Conservation (phyloP, 768 basidiomycete species). For the Sporobolomyces roseus region DNA sequence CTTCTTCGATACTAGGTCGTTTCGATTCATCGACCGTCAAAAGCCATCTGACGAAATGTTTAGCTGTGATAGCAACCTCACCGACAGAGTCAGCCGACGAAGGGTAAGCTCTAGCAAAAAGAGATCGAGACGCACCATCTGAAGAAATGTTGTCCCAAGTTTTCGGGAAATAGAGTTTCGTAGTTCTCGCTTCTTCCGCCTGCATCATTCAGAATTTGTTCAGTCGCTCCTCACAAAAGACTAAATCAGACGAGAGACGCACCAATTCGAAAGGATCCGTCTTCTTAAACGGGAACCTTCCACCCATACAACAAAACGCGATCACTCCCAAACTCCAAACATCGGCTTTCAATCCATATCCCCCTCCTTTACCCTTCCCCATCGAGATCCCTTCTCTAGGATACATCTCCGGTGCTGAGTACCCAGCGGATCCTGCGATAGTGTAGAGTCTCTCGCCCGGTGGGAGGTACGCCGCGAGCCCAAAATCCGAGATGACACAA, state of each 20-base stretch:
- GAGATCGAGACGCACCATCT: background rate
- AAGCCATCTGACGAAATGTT: slow-evolving; percentile 31
- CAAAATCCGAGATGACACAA: slow-evolving; percentile 40
- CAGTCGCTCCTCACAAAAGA: background rate
- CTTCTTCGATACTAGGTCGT: slow-evolving; percentile 22
- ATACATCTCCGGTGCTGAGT: slow-evolving; percentile 38
- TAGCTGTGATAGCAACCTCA: slow-evolving; percentile 21
- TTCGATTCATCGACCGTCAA: slow-evolving; percentile 31
- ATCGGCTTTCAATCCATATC: slow-evolving; percentile 36
- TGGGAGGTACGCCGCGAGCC: slow-evolving; percentile 35
- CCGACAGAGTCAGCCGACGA: background rate
- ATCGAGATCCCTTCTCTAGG: slow-evolving; percentile 19
- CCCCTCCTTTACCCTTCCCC: slow-evolving; percentile 2
- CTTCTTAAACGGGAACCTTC: slow-evolving; percentile 37
- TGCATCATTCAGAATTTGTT: background rate
- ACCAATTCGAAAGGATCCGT: slow-evolving; percentile 32
- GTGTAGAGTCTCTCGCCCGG: slow-evolving; percentile 20
- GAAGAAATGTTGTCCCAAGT: slow-evolving; percentile 31
- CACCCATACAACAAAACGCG: slow-evolving; percentile 23
- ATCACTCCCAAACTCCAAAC: slow-evolving; percentile 38
- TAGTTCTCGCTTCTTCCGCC: slow-evolving; percentile 37
- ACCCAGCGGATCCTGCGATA: slow-evolving; percentile 33
- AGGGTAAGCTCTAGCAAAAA: background rate
- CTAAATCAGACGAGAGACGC: background rate
- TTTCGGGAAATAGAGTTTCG: slow-evolving; percentile 36